Base-by-base conservation (phyloP, 495 filamentous ascomycete species). In the Penicillium alfredii region DNA sequence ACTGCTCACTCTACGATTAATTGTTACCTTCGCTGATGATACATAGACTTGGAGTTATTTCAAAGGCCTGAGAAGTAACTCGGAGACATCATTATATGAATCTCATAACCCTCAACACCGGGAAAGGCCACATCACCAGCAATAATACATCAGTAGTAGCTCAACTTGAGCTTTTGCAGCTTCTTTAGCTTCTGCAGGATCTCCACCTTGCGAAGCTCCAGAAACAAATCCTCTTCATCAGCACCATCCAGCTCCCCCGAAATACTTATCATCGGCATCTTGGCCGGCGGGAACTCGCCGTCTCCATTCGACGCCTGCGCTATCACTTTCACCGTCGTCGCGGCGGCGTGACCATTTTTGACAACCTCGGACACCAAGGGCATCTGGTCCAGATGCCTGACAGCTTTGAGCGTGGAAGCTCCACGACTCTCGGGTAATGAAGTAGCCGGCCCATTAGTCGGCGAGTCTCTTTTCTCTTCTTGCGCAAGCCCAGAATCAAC, bases 151-250 rank as follows among this genome's bases (percentile, higher is more conserved):
- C 31, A 57, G 13, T 58, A 47, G 33, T 46, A 56, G 3, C 32
- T 37, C 12, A 49, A 32, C 42, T 54, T 55, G 0, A 47, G 33
- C 37, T 60, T 67, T 12, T 42, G 38, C 31, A 63, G 12, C 21
- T 47, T 60, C 55, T 63, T 67, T 24, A 69, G 37, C 44, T 50
- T 55, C 46, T 67, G 63, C 33, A 67, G 28, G 28, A 69, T 61
- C 46, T 69, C 63, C 33, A 69, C 41, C 34, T 57, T 62, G 15
- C 63, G 51, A 12, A 69, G 26, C 34, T 69, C 63, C 30, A 67
- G 32, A 16, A 58, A 55, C 38, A 67, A 42, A 35, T 67, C 60
- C 30, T 69, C 63, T 27, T 69, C 63, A 38, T 69, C 65, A 0
- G 56, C 58, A 16, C 57, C 60, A 16, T 63, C 53, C 27, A 69